These are phyloP conservation scores for Lagenaria siceraria DNA, from an alignment of 306 rosid species.

Conservation along the genomic window DNA sequence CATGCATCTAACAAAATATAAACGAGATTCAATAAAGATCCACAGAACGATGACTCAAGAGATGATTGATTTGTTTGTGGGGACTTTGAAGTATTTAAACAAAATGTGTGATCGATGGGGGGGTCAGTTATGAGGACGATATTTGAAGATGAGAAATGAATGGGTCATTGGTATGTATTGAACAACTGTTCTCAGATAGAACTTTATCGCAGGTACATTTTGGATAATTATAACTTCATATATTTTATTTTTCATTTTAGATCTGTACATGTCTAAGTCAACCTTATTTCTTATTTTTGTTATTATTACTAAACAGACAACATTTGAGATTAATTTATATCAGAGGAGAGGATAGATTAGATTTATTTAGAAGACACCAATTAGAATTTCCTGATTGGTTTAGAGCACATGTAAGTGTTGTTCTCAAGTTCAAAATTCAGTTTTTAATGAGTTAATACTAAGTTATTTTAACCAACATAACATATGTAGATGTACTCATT, in stretches of 20 bases:
- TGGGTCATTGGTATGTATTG: not conserved
- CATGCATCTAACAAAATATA: not conserved
- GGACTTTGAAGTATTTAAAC: not conserved
- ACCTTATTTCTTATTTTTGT: too few species aligned
- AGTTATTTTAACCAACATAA: too few species aligned
- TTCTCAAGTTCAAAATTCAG: too few species aligned
- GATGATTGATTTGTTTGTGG: too few species aligned
- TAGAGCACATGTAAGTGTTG: too few species aligned
- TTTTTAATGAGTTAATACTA: too few species aligned
- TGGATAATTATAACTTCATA: not conserved
- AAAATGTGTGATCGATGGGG: too few species aligned
- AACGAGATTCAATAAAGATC: not conserved
- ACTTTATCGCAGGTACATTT: not conserved
- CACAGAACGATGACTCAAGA: not conserved
- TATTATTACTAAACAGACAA: not conserved
- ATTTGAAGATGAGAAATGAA: not conserved
- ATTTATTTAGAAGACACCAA: not conserved
- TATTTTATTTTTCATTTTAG: not conserved
- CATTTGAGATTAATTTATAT: not conserved
- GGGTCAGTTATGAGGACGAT: not conserved
- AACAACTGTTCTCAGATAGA: not conserved
- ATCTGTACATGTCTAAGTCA: too few species aligned
- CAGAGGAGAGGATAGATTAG: too few species aligned
- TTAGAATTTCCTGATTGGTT: too few species aligned
- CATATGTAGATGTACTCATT: too few species aligned